Evolutionary conservation across 2,329 filamentous ascomycete species (phyloP), one percentile per base, ranked within the genome.

Genomic region (Penicillium verrucosum): DNA sequence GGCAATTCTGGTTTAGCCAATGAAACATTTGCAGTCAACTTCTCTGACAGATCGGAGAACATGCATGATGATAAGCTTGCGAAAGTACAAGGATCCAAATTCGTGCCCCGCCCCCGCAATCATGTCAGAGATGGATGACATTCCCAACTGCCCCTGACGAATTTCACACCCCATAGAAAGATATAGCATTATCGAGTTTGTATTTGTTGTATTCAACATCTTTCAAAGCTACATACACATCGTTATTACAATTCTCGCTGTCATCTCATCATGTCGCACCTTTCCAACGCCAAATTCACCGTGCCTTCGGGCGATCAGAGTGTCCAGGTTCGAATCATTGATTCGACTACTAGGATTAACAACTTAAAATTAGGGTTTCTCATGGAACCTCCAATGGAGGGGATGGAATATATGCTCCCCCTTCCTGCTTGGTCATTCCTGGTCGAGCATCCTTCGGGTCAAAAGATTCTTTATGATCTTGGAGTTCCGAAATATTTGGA

Each of bases 391-490:
- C 48, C 59, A 5, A 56, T 61, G 16, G 25, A 45, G 4, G 54
- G 56, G 1, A 30, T 57, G 14, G 1, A 34, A 0, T 38, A 47
- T 21, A 55, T 58, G 51, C 30, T 47, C 8, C 14, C 29, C 0
- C 23, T 61, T 32, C 54, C 57, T 6, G 18, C 56, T 10, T 65
- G 58, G 59, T 67, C 60, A 2, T 66, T 70, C 27, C 53, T 70
- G 0, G 41, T 69, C 5, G 64, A 69, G 25, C 60, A 61, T 45
- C 68, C 73, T 0, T 72, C 73, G 2, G 70, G 70, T 6, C 72
- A 74, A 41, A 72, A 70, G 23, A 63, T 79, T 1, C 65, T 82
- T 4, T 81, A 80, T 59, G 80, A 82, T 55, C 71, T 82, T 0
- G 78, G 77, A 1, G 70, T 78, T 6, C 70, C 75, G 5, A 79